Conservation (phyloP, 106 monocot species). For the Allium cepa region DNA sequence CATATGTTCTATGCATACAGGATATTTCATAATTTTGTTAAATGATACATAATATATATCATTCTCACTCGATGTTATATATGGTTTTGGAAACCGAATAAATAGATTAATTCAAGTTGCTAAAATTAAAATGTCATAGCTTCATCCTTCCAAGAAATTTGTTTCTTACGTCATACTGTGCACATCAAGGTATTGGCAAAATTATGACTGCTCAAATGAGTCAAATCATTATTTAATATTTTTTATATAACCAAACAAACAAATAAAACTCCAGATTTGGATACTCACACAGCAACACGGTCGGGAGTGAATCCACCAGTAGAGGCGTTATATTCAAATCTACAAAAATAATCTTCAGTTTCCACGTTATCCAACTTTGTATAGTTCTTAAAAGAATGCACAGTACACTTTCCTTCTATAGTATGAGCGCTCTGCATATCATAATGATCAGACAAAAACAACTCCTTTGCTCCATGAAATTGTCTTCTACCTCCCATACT, state of each 20-base stretch:
- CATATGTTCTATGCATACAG: too few species aligned
- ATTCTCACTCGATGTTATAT: too few species aligned
- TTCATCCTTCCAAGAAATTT: too few species aligned
- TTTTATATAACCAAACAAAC: background rate
- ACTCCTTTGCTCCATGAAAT: slow-evolving; percentile 23
- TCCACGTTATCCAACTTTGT: slow-evolving; percentile 26
- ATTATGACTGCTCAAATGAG: too few species aligned
- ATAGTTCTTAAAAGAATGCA: slow-evolving; percentile 30
- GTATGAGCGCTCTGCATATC: slow-evolving; percentile 30
- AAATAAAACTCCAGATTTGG: background rate
- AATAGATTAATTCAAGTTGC: too few species aligned
- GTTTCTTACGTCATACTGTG: too few species aligned
- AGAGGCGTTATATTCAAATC: slow-evolving; percentile 27
- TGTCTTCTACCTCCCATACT: slow-evolving; percentile 21
- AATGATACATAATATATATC: too few species aligned
- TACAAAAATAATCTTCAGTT: slow-evolving; percentile 22
- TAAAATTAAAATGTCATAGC: too few species aligned
- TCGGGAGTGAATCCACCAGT: slow-evolving; percentile 27
- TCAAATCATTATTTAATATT: too few species aligned
- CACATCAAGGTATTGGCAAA: too few species aligned
- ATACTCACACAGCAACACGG: slow-evolving; percentile 24
- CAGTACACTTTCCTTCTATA: slow-evolving; percentile 22
- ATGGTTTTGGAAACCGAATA: too few species aligned
- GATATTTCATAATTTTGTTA: too few species aligned
- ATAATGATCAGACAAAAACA: slow-evolving; percentile 24